phyloP scores from a whole-genome alignment of 2,329 filamentous ascomycete species.

The Scopulariopsis brevicaulis region DNA sequence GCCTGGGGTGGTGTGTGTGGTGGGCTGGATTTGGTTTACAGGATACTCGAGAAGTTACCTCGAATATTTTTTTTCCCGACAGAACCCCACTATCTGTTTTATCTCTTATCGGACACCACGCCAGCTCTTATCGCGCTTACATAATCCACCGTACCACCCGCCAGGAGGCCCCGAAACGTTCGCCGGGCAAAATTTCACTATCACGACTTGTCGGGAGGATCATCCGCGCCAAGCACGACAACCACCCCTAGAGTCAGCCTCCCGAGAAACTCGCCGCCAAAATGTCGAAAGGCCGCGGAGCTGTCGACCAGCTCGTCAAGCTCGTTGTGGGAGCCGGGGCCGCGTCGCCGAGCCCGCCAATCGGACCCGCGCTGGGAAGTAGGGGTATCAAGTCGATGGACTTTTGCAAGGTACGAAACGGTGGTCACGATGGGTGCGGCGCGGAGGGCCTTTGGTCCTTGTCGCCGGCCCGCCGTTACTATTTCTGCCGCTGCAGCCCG shows the following conservation, averaged over 20 bases:
- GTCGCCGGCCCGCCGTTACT: not conserved
- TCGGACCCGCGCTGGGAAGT: constrained; percentile 89
- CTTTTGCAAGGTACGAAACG: constrained; percentile 75
- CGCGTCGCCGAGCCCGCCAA: constrained; percentile 86
- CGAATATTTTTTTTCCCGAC: constrained; percentile 11
- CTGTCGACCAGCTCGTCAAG: constrained; percentile 73
- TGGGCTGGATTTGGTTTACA: not conserved
- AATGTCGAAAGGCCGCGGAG: constrained; percentile 41
- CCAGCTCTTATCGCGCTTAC: not conserved
- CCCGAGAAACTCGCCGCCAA: not conserved
- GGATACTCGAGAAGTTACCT: constrained; percentile 4
- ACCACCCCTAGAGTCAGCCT: not conserved
- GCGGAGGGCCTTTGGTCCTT: not conserved
- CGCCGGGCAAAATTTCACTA: constrained; percentile 1
- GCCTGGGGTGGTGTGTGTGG: not conserved
- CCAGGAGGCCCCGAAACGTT: not conserved
- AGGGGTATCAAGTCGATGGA: constrained; percentile 99
- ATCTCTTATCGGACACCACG: constrained; percentile 1
- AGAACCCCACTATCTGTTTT: constrained; percentile 3
- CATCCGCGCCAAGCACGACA: not conserved
- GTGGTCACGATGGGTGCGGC: not conserved
- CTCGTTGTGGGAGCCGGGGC: constrained; percentile 95
- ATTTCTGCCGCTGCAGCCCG: too few relatives aligned
- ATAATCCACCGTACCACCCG: not conserved
- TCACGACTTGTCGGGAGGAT: not conserved